Conservation (phyloP, 2,329 filamentous ascomycete species). For the Fusarium poae region DNA sequence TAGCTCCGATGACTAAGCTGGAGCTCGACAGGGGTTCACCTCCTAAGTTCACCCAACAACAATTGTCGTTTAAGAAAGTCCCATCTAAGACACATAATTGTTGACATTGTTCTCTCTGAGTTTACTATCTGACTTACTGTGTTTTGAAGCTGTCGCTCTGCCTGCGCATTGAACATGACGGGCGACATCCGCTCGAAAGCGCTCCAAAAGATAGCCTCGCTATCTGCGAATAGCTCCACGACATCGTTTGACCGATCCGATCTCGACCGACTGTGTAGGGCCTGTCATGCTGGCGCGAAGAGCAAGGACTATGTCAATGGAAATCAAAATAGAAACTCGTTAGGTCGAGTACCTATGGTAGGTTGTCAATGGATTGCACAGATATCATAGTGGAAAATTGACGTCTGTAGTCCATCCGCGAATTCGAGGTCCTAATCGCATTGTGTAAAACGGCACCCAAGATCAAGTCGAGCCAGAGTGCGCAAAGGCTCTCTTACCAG, state of each 20-base stretch:
- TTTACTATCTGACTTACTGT: constrained; percentile 15
- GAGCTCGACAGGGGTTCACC: constrained; percentile 39
- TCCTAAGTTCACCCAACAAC: constrained; percentile 41
- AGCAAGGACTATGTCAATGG: constrained; percentile 64
- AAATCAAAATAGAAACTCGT: constrained; percentile 58
- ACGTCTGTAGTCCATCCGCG: constrained; percentile 77
- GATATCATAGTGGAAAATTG: constrained; percentile 24
- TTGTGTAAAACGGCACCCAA: constrained; percentile 90
- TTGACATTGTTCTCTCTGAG: constrained; percentile 32
- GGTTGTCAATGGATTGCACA: constrained; percentile 23
- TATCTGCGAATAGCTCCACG: constrained; percentile 68
- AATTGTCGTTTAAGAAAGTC: constrained; percentile 41
- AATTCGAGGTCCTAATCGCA: constrained; percentile 91
- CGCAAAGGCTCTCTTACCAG: constrained; percentile 82
- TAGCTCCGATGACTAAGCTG: constrained; percentile 60
- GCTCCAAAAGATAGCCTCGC: constrained; percentile 73
- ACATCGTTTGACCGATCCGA: constrained; percentile 72
- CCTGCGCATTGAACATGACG: constrained; percentile 56
- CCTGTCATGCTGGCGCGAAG: constrained; percentile 64
- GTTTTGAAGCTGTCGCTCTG: constrained; percentile 7
- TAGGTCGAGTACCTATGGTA: constrained; percentile 73
- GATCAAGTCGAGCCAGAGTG: constrained; percentile 77
- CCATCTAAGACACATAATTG: constrained; percentile 33
- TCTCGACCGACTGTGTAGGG: constrained; percentile 71
- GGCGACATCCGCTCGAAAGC: constrained; percentile 72